Percentiles rank a stretch among this genome's conserved stretches.
These are phyloP conservation scores for Colletotrichum liaoningense DNA, from an alignment of 2,329 filamentous ascomycete genomes.

Conservation along the genomic window DNA sequence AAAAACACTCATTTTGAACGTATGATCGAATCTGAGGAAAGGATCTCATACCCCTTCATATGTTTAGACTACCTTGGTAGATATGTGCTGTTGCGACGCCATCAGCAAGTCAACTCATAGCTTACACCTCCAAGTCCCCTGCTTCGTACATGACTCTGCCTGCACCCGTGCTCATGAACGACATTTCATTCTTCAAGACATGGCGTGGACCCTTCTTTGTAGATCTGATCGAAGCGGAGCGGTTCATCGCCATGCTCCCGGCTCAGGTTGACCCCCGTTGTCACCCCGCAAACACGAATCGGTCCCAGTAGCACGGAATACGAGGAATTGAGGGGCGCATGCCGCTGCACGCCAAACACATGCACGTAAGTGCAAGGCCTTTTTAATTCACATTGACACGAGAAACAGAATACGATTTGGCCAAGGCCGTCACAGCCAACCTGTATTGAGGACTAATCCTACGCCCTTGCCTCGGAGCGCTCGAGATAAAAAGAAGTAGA, in stretches of 20 bases:
- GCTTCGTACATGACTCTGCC: background rate
- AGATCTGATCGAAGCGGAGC: conserved; percentile 12
- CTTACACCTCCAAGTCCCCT: background rate
- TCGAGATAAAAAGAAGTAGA: conserved; percentile 30
- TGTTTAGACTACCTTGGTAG: no score
- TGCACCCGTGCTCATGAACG: background rate
- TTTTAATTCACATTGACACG: background rate
- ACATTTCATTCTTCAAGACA: background rate
- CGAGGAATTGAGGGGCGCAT: conserved; percentile 20
- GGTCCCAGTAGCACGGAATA: conserved; percentile 15
- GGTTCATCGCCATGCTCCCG: conserved; percentile 1
- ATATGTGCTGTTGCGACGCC: background rate
- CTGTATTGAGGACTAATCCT: conserved; percentile 34
- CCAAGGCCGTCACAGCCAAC: conserved; percentile 24
- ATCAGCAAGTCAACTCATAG: background rate
- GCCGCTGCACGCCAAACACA: background rate
- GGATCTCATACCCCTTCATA: background rate
- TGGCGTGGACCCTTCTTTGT: conserved; percentile 2
- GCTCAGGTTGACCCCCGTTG: conserved; percentile 14
- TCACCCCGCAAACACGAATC: conserved; percentile 31
- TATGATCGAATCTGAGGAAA: no score
- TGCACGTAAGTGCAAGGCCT: background rate
- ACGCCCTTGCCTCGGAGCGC: conserved; percentile 24
- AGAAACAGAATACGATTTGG: background rate
- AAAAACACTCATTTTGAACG: no score